Percentiles rank a stretch among this genome's conserved stretches.
Evolutionary conservation across 805 yeast species (phyloP).

Genomic region (Yamadazyma sp.): DNA sequence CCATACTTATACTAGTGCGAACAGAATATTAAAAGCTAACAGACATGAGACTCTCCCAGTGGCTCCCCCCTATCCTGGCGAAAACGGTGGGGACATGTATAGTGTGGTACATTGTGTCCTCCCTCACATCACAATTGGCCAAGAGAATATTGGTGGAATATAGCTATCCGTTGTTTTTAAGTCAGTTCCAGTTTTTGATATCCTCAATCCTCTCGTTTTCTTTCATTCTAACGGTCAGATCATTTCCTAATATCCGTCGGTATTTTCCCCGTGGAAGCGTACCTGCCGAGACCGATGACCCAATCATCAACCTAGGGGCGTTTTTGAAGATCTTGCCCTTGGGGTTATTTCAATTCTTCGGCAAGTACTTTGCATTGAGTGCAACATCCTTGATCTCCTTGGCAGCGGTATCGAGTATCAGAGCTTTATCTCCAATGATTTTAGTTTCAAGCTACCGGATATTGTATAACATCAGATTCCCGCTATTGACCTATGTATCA

Average conservation of each 20-base stretch:
- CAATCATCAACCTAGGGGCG: slow-evolving; percentile 28
- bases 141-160: slow-evolving; percentile 54
- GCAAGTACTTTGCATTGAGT: slow-evolving; percentile 59
- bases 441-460: slow-evolving; percentile 57
- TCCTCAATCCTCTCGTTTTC: slow-evolving; percentile 45
- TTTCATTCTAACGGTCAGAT: slow-evolving; percentile 36
- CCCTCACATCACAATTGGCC: slow-evolving; percentile 64
- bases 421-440: slow-evolving; percentile 64
- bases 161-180: slow-evolving; percentile 61
- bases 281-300: slow-evolving; percentile 35
- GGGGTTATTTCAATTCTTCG: slow-evolving; percentile 64
- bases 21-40: no score
- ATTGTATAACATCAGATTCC: slow-evolving; percentile 50
- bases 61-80: slow-evolving; percentile 34
- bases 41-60: slow-evolving; percentile 6
- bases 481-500: slow-evolving; percentile 51
- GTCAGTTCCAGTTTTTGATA: slow-evolving; percentile 61
- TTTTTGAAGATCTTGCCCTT: slow-evolving; percentile 56
- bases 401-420: slow-evolving; percentile 69
- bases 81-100: slow-evolving; percentile 46
- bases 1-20: no score
- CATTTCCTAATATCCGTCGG: slow-evolving; percentile 27
- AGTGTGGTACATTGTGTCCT: slow-evolving; percentile 61
- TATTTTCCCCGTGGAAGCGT: slow-evolving; percentile 57
- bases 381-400: slow-evolving; percentile 67